These are phyloP conservation scores for Suhomyces sp. DNA, from an alignment of 805 yeast genomes.

Conservation along the genomic window DNA sequence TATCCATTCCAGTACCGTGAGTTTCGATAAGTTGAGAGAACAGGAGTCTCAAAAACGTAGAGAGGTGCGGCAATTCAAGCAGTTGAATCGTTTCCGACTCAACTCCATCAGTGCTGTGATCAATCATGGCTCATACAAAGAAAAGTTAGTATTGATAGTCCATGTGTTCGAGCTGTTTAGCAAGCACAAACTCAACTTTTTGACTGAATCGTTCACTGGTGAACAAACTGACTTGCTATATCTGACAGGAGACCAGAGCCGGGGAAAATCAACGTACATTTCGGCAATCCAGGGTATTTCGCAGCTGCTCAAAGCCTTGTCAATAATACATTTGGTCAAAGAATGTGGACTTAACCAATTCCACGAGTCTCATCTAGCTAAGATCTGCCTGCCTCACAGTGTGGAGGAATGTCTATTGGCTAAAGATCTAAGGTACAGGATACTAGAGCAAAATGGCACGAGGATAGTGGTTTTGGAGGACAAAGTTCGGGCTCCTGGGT, in stretches of 20 bases:
- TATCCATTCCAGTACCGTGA: slow-evolving; percentile 17
- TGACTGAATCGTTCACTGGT: neutral
- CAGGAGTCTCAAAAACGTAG: slow-evolving; percentile 8
- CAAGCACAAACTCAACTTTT: slow-evolving; percentile 5
- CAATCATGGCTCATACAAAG: slow-evolving; percentile 28
- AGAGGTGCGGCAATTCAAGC: slow-evolving; percentile 2
- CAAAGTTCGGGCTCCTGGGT: neutral
- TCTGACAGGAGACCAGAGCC: slow-evolving; percentile 9
- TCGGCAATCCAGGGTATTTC: slow-evolving; percentile 14
- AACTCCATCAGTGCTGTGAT: slow-evolving; percentile 22
- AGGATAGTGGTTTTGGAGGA: neutral
- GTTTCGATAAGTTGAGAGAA: slow-evolving; percentile 9
- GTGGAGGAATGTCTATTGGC: slow-evolving; percentile 4
- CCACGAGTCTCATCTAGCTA: slow-evolving; percentile 9
- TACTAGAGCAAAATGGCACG: neutral
- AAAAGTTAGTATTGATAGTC: slow-evolving; percentile 21
- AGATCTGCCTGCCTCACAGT: neutral
- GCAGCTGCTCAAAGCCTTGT: slow-evolving; percentile 11
- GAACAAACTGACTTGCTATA: slow-evolving; percentile 2
- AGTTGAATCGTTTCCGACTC: slow-evolving; percentile 7
- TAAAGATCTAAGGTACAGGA: slow-evolving; percentile 1
- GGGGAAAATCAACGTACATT: slow-evolving; percentile 18
- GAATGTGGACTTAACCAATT: slow-evolving; percentile 17
- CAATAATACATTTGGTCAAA: slow-evolving; percentile 14
- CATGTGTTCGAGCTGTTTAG: slow-evolving; percentile 17